Evolutionary conservation across 2,329 filamentous ascomycete genomes (phyloP).

Genomic region (Epichloe typhina): DNA sequence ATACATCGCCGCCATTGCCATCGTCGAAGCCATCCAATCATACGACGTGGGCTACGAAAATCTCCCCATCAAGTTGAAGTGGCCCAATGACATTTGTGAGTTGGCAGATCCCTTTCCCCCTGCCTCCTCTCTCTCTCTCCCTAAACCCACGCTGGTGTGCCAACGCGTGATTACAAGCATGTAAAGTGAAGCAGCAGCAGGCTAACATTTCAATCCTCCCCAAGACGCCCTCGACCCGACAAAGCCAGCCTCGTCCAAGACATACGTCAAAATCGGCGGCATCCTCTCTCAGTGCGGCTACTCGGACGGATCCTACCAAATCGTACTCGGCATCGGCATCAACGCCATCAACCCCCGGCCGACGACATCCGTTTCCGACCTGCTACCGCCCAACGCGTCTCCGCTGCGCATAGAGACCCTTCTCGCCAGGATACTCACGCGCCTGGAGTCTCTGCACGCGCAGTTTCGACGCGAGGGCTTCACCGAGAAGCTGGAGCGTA

Average conservation of each 20-base stretch:
- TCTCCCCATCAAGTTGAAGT: slow-evolving; percentile 78
- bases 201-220: neutral
- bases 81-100: slow-evolving; percentile 90
- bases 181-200: neutral
- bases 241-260: slow-evolving; percentile 29
- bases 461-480: slow-evolving; percentile 68
- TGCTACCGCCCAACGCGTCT: slow-evolving; percentile 40
- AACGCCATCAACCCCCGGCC: slow-evolving; percentile 77
- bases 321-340: slow-evolving; percentile 75
- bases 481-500: slow-evolving; percentile 53
- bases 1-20: slow-evolving; percentile 80
- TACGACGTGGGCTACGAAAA: slow-evolving; percentile 66
- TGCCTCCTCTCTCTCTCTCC: no score
- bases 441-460: slow-evolving; percentile 64
- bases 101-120: no score
- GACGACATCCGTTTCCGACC: slow-evolving; percentile 71
- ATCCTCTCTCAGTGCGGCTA: slow-evolving; percentile 87
- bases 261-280: slow-evolving; percentile 82
- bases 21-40: slow-evolving; percentile 66
- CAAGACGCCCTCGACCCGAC: slow-evolving; percentile 53
- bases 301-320: slow-evolving; percentile 61
- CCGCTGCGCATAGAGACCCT: slow-evolving; percentile 66
- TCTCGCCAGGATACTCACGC: slow-evolving; percentile 65
- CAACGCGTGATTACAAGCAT: no score
- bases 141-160: neutral